Conservation (phyloP, 179 eudicot genomes). For the Dionaea muscipula region DNA sequence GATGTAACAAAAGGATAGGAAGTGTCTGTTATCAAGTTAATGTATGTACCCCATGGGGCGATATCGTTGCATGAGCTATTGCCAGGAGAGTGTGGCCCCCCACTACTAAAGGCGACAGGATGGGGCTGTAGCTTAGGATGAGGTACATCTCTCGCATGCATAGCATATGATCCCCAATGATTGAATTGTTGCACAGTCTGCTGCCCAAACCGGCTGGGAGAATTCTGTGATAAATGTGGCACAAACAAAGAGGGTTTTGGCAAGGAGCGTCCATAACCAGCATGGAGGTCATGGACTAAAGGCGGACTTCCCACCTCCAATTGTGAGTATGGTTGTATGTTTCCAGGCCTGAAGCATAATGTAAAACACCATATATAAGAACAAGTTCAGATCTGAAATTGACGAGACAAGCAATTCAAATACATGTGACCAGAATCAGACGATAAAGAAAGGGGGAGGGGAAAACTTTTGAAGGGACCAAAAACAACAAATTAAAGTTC, state of each 20-base stretch:
- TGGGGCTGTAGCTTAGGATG: slow-evolving; percentile 35
- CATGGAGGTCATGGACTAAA: slow-evolving; percentile 30
- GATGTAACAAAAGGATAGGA: not conserved
- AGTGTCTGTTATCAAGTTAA: not conserved
- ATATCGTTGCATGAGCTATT: slow-evolving; percentile 34
- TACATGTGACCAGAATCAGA: not conserved
- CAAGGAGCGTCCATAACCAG: slow-evolving; percentile 38
- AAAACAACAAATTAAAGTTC: too few relatives aligned
- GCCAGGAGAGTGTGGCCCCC: slow-evolving; percentile 44
- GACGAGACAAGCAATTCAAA: not conserved
- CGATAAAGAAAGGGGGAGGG: not conserved
- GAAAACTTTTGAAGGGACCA: not conserved
- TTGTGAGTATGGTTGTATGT: slow-evolving; percentile 39
- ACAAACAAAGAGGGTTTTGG: slow-evolving; percentile 36
- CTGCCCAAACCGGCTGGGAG: slow-evolving; percentile 77
- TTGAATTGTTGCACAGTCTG: slow-evolving; percentile 43
- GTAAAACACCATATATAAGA: slow-evolving; percentile 3
- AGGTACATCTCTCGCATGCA: slow-evolving; percentile 51
- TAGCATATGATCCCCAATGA: slow-evolving; percentile 45
- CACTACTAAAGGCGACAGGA: slow-evolving; percentile 38
- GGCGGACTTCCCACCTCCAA: slow-evolving; percentile 43
- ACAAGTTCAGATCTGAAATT: not conserved
- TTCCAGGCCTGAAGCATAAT: slow-evolving; percentile 45
- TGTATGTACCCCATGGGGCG: slow-evolving; percentile 42
- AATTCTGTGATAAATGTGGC: slow-evolving; percentile 44